Base-by-base conservation (phyloP, 2,329 filamentous ascomycete species). In the Trichophyton rubrum region DNA sequence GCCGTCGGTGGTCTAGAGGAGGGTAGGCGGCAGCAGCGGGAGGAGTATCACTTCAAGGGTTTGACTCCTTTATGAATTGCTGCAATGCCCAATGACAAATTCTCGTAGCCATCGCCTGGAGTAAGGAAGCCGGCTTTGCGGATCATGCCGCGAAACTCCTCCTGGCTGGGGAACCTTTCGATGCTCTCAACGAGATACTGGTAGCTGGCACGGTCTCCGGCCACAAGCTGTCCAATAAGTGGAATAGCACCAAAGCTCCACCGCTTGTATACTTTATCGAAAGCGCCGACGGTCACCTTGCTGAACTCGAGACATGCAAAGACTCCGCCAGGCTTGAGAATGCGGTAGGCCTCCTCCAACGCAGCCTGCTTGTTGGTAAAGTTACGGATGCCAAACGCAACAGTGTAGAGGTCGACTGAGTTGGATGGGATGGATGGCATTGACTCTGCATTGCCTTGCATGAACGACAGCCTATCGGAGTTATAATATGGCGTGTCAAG, bases 121-220 rank as follows among this genome's bases (percentile, higher is more conserved):
- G 95, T 84, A 64, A 88, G 78, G 70, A 99, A 99, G 1, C 92
- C 92, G 2, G 89, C 92, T 63, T 72, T 70, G 64, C 73, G 71
- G 62, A 76, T 76, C 74, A 76, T 76, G 38, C 83, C 80, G 65
- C 86, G 82, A 70, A 95, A 99, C 66, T 89, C 85, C 59, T 85
- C 81, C 78, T 99, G 95, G 66, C 79, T 86, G 0, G 93, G 95
- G 72, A 97, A 97, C 56, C 83, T 80, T 75, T 96, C 91, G 73
- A 99, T 99, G 74, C 91, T 96, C 80, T 99, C 93, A 8, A 99
- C 93, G 8, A 99, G 80, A 75, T 99, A 99, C 79, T 99, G 93
- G 74, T 99, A 99, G 72, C 90, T 96, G 70, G 95, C 92, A 61
- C 92, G 81, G 72, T 99, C 95, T 5, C 89, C 90, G 1, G 93